Evolutionary conservation across 345 rosid genomes (phyloP).

Genomic region (Capsella bursapastoris): DNA sequence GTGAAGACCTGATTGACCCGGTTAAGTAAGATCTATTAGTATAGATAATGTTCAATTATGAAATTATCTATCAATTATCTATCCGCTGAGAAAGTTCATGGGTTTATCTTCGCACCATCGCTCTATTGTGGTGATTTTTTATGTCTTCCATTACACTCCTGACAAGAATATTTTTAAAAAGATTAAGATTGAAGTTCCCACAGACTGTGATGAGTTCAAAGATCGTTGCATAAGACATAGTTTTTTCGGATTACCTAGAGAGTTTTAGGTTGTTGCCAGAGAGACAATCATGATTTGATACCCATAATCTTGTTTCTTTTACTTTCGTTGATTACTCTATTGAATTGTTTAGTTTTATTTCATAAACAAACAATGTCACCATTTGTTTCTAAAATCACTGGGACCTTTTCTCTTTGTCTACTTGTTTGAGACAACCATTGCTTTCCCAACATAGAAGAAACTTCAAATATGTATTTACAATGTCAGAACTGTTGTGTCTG

Average conservation of each 20-base stretch:
- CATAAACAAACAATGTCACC: not conserved
- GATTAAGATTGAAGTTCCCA: not conserved
- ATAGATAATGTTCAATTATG: too few species aligned
- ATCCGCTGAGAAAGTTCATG: not conserved
- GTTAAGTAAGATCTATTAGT: too few species aligned
- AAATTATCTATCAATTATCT: too few species aligned
- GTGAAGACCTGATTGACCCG: too few species aligned
- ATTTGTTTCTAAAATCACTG: not conserved
- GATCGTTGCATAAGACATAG: not conserved
- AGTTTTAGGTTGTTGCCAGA: not conserved
- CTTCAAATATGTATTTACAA: conserved; percentile 1
- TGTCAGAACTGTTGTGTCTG: not conserved
- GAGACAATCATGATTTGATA: conserved; percentile 10
- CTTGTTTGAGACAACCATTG: not conserved
- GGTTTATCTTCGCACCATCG: conserved; percentile 10
- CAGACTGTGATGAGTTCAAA: not conserved
- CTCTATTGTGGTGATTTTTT: not conserved
- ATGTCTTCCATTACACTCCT: not conserved
- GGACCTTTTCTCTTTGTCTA: not conserved
- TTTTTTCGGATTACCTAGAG: conserved; percentile 9
- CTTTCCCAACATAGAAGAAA: not conserved
- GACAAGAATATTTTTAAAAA: not conserved
- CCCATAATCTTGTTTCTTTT: not conserved
- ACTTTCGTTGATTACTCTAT: not conserved
- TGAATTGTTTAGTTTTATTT: not conserved